Conservation (phyloP, 2,329 filamentous ascomycete genomes). For the Colletotrichum cuscutae region DNA sequence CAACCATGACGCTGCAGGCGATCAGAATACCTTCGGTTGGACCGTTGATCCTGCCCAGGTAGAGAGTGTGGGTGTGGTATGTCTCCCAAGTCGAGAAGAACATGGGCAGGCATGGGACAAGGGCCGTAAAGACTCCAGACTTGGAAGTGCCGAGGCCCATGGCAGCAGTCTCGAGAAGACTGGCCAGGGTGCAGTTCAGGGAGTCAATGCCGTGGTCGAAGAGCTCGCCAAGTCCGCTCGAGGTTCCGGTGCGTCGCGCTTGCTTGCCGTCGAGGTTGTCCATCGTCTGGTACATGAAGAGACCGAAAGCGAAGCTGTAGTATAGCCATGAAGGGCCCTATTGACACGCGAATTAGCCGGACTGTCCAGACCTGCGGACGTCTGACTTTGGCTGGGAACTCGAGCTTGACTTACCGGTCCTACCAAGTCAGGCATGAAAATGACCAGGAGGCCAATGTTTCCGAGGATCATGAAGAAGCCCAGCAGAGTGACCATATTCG, state of each 20-base stretch:
- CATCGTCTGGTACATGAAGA: conserved; percentile 99
- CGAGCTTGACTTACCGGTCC: conserved; percentile 76
- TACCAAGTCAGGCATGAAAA: conserved; percentile 89
- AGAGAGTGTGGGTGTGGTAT: conserved; percentile 97
- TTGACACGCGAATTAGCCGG: conserved; percentile 12
- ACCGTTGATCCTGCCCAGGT: conserved; percentile 95
- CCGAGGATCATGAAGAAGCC: conserved; percentile 94
- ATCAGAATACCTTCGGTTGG: conserved; percentile 95
- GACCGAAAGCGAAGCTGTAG: conserved; percentile 92
- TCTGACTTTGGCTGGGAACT: not conserved
- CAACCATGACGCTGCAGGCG: conserved; percentile 85
- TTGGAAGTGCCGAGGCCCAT: conserved; percentile 90
- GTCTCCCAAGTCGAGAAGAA: conserved; percentile 99
- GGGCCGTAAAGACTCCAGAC: conserved; percentile 88
- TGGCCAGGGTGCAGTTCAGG: conserved; percentile 94
- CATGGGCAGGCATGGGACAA: conserved; percentile 95
- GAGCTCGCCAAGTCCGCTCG: conserved; percentile 92
- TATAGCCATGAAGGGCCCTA: conserved; percentile 92
- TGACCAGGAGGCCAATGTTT: conserved; percentile 79
- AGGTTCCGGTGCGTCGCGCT: conserved; percentile 92
- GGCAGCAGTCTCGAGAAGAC: conserved; percentile 88
- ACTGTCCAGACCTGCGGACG: conserved; percentile 17
- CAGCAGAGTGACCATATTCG: conserved; percentile 95
- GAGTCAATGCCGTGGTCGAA: conserved; percentile 99
- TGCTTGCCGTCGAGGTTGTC: conserved; percentile 99